Base-by-base conservation (phyloP, 1,284 basidiomycete genomes). In the Schizophyllum commune region DNA sequence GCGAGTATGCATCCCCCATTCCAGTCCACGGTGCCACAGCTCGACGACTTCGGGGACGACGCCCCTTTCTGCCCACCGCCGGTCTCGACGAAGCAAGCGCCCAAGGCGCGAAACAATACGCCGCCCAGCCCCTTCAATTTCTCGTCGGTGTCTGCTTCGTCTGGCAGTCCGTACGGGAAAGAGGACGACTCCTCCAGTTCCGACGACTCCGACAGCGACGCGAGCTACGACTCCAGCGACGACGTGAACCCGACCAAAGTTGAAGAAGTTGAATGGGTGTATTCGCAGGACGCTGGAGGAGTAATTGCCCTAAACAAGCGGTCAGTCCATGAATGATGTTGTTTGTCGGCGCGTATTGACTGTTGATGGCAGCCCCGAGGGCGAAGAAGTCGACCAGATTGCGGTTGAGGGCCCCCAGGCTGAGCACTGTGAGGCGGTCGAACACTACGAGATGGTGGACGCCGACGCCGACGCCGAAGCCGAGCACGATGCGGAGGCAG, bases 171-270 rank as follows among this genome's bases (percentile, higher is more conserved):
- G 22, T 55, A 34, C 34, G 58, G 20, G 17, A 27, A 56, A 32
- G 20, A 33, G 52, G 56, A 21, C 20, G 61, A 19, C 6, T 11
- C 11, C 22, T 27, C 52, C 5, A 32, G 20, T 21, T 32, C 39
- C 52, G 60, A 60, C 15, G 62, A 62, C 5, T 62, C 61, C 1
- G 64, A 63, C 22, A 47, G 39, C 57, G 63, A 62, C 17, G 62
- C 56, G 15, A 61, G 61, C 39, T 60, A 53, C 33, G 60, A 59
- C 57, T 47, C 56, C 11, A 61, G 56, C 32, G 62, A 65, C 64
- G 61, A 62, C 39, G 39, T 47, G 9, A 27, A 15, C 32, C 7
- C 52, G 55, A 9, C 5, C 32, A 4, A 52, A 56, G 39, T 27
- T 52, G 22, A 19, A 33, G 21, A 13, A 33, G 7, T 53, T 52